A percentile compares a stretch with the other conserved stretches of the same genome.
phyloP scores from a whole-genome alignment of 1,139 yeast genomes.

The Saccharomyces hybrid region DNA sequence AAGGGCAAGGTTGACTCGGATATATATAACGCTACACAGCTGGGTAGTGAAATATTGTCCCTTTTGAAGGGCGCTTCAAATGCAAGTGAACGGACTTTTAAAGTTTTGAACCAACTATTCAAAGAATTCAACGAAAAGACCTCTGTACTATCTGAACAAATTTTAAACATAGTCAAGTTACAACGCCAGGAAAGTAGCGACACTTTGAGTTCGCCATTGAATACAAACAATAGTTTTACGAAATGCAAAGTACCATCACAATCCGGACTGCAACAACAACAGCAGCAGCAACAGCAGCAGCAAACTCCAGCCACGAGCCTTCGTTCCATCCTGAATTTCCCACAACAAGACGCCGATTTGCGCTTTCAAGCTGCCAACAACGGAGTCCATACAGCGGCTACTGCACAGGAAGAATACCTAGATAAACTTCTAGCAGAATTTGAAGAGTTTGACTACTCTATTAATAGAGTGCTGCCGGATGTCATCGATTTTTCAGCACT shows the following conservation, averaged over 20 bases:
- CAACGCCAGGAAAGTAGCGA: background rate
- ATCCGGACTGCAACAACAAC: background rate
- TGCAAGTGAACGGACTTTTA: constrained; percentile 68
- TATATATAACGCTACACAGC: constrained; percentile 53
- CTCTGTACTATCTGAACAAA: constrained; percentile 10
- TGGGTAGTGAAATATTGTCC: constrained; percentile 62
- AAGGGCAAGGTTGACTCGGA: constrained; percentile 57
- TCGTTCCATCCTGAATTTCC: background rate
- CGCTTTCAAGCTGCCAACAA: background rate
- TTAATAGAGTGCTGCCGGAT: background rate
- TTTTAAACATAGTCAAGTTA: background rate
- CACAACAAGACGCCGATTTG: background rate
- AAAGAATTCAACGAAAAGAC: constrained; percentile 35
- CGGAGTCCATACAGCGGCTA: background rate
- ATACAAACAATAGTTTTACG: background rate
- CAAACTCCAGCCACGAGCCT: background rate
- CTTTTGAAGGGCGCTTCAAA: constrained; percentile 58
- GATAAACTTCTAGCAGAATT: background rate
- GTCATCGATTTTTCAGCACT: background rate
- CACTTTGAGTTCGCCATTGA: background rate
- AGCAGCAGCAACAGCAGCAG: background rate
- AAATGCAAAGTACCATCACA: background rate
- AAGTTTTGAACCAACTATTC: constrained; percentile 64
- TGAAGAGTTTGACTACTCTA: background rate
- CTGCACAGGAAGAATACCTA: background rate